Percentiles rank a stretch among this genome's conserved stretches.
Evolutionary conservation across 352 stramenopile species (phyloP).

Genomic region (Phytophthora foliorum): DNA sequence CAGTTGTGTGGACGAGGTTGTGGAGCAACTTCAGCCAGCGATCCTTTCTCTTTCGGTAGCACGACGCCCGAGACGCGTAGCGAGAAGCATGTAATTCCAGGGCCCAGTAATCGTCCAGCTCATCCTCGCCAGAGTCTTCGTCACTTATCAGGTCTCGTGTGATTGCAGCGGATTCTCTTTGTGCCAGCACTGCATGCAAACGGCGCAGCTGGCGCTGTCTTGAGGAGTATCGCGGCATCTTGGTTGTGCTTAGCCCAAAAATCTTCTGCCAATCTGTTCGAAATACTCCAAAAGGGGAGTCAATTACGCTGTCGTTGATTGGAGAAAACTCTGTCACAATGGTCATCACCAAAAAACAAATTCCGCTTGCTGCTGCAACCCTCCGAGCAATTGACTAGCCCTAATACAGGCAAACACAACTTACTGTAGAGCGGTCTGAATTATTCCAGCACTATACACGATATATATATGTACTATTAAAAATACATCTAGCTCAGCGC

Average conservation of each 20-base stretch:
- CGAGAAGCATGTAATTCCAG: not conserved
- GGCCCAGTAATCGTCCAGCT: conserved; percentile 3
- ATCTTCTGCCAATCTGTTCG: no score
- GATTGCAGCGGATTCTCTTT: not conserved
- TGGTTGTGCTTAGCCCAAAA: no score
- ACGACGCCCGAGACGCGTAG: not conserved
- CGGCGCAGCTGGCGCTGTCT: no score
- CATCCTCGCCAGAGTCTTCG: conserved; percentile 1
- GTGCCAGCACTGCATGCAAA: no score
- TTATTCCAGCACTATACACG: no score
- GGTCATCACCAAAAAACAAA: not conserved
- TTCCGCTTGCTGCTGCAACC: not conserved
- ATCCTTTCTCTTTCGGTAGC: not conserved
- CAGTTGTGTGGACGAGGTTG: not conserved
- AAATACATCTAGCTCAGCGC: no score
- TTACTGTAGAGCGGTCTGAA: no score
- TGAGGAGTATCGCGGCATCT: no score
- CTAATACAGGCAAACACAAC: no score
- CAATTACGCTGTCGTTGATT: not conserved
- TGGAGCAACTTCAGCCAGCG: conserved; percentile 4
- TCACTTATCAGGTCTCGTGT: conserved; percentile 1
- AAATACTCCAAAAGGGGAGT: no score
- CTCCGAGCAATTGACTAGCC: not conserved
- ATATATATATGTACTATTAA: no score
- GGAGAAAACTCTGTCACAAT: not conserved